Base-by-base conservation (phyloP, 169 alveolate genomes). In the Plasmodium yoelii region DNA sequence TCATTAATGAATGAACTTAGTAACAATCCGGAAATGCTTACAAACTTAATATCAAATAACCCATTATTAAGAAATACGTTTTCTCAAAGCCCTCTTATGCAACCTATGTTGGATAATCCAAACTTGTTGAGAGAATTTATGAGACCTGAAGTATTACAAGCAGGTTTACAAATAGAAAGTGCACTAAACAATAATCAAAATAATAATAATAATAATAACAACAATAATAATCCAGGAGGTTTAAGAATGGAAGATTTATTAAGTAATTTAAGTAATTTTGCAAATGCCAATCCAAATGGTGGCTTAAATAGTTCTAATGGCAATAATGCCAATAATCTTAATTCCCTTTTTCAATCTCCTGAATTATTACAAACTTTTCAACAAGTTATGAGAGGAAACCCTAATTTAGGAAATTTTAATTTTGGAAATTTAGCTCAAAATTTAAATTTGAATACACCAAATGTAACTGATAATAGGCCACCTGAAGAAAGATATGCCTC, bases 41-140 rank as follows among this genome's bases (percentile, higher is more conserved):
- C 92, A 18, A 73, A 73, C 39, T 53, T 73, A 71, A 67, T 87
- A 44, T 71, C 67, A 15, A 91, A 67, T 82, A 92, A 75, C 90
- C 94, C 88, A 72, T 63, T 86, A 26, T 77, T 92, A 70, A 86
- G 87, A 91, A 92, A 73, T 28, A 74, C 92, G n/a, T 73, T 89
- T 88, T 92, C 93, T 49, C 96, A 93, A 59, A 95, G 94, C 75
- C 97, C 96, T 44, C 87, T 96, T 92, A 84, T 95, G 77, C 88
- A 73, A 60, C 96, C 94, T 57, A 95, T 96, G 95, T 67, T 95
- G 61, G 94, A 93, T 77, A 95, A 95, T 87, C 98, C 98, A 4
- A 95, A 94, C 72, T 88, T 96, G 51, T 63, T 95, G 88, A 94
- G 97, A 88, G 95, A 92, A 87, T 90, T 95, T 77, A 87, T 94